phyloP scores from a whole-genome alignment of 768 basidiomycete species.

The Tylopilus balloui region DNA sequence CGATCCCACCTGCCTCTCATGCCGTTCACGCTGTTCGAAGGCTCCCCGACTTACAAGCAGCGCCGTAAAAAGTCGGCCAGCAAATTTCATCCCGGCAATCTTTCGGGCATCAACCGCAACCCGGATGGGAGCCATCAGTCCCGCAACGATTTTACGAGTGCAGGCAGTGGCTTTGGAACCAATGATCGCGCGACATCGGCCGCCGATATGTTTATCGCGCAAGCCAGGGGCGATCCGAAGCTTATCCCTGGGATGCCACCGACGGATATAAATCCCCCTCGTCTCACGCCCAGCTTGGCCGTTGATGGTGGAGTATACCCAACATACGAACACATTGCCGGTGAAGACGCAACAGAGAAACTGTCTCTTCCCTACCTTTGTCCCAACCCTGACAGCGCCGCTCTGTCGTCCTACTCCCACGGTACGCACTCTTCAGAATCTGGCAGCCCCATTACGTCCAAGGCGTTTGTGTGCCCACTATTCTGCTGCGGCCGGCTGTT shows the following conservation, averaged over 20 bases:
- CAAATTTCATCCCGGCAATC: constrained; percentile 24
- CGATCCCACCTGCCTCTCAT: constrained; percentile 42
- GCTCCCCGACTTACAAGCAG: constrained; percentile 85
- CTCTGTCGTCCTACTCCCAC: constrained; percentile 19
- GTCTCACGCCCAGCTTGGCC: constrained; percentile 21
- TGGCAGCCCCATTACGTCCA: constrained; percentile 39
- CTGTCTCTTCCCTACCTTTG: constrained; percentile 17
- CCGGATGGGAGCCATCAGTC: constrained; percentile 20
- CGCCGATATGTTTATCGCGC: constrained; percentile 63
- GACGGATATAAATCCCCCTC: constrained; percentile 14
- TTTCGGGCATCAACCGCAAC: constrained; percentile 26
- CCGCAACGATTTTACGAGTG: constrained; percentile 6
- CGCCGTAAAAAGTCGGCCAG: constrained; percentile 70
- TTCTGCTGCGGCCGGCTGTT: constrained; percentile 81
- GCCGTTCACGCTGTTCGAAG: constrained; percentile 73
- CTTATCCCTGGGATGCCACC: constrained; percentile 18
- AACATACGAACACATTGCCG: constrained; percentile 17
- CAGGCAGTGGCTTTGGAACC: constrained; percentile 29
- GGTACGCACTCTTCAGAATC: constrained; percentile 19
- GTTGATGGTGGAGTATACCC: constrained; percentile 18
- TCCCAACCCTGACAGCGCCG: constrained; percentile 10
- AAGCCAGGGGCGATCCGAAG: constrained; percentile 54
- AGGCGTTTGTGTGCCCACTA: constrained; percentile 77
- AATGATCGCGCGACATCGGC: constrained; percentile 41
- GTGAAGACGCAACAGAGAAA: constrained; percentile 17